These are phyloP conservation scores for Gentiana macrophylla DNA, from an alignment of 257 asterid species.

Conservation along the genomic window DNA sequence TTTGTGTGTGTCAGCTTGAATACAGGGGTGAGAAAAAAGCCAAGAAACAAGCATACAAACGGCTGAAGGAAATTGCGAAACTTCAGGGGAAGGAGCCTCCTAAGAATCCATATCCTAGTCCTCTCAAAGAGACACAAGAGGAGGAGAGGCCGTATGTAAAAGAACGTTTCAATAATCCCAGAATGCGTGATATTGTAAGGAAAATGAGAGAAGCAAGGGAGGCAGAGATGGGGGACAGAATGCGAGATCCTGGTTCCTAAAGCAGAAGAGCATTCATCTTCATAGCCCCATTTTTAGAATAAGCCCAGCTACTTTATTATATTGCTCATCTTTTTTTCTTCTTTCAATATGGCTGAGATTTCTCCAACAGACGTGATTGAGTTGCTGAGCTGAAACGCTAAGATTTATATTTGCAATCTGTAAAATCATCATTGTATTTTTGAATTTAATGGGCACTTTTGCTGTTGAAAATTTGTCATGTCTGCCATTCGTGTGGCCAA, in stretches of 20 bases:
- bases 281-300: background rate
- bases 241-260: constrained; percentile 18
- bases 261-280: background rate
- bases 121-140: constrained; percentile 68
- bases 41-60: constrained; percentile 53
- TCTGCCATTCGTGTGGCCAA: no score
- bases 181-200: constrained; percentile 21
- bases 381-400: no score
- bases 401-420: no score
- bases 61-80: constrained; percentile 56
- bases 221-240: constrained; percentile 30
- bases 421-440: no score
- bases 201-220: constrained; percentile 41
- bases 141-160: constrained; percentile 56
- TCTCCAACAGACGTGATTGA: no score
- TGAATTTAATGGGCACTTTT: no score
- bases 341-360: no score
- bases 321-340: no score
- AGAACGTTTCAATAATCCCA: constrained; percentile 49
- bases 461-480: no score
- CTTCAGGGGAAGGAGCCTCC: constrained; percentile 69
- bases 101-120: constrained; percentile 72
- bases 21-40: constrained; percentile 44
- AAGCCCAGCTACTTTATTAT: no score
- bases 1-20: constrained; percentile 45